Base-by-base conservation (phyloP, 2,329 filamentous ascomycete species). In the Cryoendolithus antarcticus region DNA sequence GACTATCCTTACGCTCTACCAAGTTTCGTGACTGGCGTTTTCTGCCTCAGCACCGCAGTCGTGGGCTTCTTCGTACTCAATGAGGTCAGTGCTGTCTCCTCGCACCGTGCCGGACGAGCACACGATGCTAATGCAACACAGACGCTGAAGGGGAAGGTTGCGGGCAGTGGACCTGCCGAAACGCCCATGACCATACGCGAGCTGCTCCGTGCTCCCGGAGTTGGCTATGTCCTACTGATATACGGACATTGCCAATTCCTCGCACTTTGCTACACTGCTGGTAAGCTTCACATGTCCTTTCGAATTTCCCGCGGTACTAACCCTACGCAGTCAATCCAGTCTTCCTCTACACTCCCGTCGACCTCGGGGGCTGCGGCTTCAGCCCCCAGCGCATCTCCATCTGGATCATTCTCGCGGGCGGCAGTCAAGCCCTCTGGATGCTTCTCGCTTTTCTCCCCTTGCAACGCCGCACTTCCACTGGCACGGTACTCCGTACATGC, bases 391-490 rank as follows among this genome's bases (percentile, higher is more conserved):
- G 74, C 38, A 89, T 86, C 45, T 78, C 80, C 1, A 49, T 76
- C 2, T 73, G 80, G 60, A 72, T 89, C 62, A 74, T 69, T 1
- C 41, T 78, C 1, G 72, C 69, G 13, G 84, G 84, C 9, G 61
- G 72, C 10, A 68, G 74, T 3, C 84, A 89, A 57, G 75, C 80
- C 1, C 41, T 73, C 5, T 89, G 82, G 82, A 71, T 86, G 2
- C 65, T 89, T 0, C 45, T 84, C 9, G 64, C 71, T 27, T 88
- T 89, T 53, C 82, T 83, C 1, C 62, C 67, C 0, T 57, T 89
- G 1, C 82, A 89, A 52, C 64, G 60, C 29, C 72, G 72, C 12
- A 56, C 77, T 13, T 81, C 82, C 7, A 86, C 81, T 5, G 77
- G 75, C 15, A 71, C 69, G 3, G 64, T 88, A 0, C 62, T 89